Base-by-base conservation (phyloP, 495 filamentous ascomycete genomes). In the Penicillium tannophilum region DNA sequence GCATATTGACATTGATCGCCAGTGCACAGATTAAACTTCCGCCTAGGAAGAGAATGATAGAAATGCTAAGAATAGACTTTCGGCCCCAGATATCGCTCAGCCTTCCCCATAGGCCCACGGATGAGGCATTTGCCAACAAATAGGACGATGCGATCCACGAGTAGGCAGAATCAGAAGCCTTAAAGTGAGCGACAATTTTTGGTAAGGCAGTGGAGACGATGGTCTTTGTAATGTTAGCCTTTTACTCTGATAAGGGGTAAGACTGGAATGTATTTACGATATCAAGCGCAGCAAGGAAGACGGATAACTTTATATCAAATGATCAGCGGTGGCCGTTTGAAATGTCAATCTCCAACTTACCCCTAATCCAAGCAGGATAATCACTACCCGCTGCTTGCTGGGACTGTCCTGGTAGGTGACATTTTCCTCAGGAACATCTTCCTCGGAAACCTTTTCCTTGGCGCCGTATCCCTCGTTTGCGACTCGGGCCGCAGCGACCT, bases 81-180 rank as follows among this genome's bases (percentile, higher is more conserved):
- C 90, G 84, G 3, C 90, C 90, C 76, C 81, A 92, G 52, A 93
- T 92, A 63, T 92, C 90, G 36, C 78, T 82, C 46, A 89, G 67
- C 60, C 87, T 87, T 20, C 84, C 88, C 86, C 88, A 90, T 48
- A 69, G 55, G 3, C 72, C 67, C 6, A 55, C 52, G 7, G 45
- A 35, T 4, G 66, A 66, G 1, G 66, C 60, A 14, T 42, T 61
- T 6, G 66, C 62, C 1, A 76, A 59, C 0, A 83, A 59, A 64
- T 79, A 84, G 1, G 81, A 73, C 23, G 72, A 71, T 11, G 81
- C 82, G 26, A 85, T 78, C 83, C 82, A 85, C 8, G 79, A 79
- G 53, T 82, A 86, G 8, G 76, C 82, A 0, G 73, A 55, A 1
- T 72, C 62, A 26, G 77, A 80, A 17, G 48, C 54, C 20, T 79